Conservation (phyloP, 148 eudicot genomes). For the Cornus kousa region DNA sequence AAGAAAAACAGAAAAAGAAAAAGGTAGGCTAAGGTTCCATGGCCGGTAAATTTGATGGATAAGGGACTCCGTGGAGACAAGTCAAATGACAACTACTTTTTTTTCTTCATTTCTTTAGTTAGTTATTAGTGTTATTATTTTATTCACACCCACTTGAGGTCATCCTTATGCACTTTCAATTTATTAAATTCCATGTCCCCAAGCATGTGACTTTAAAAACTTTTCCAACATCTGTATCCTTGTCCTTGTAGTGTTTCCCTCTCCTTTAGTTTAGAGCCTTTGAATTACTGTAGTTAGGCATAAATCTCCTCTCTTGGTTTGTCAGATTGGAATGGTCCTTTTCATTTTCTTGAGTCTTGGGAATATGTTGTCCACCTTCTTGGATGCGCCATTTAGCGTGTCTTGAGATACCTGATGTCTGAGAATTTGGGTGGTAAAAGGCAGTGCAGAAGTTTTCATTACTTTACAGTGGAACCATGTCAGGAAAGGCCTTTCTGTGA, state of each 20-base stretch:
- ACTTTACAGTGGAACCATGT: neutral
- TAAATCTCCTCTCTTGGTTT: neutral
- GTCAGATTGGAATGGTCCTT: too few relatives aligned
- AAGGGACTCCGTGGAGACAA: too few relatives aligned
- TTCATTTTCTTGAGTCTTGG: too few relatives aligned
- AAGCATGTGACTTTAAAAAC: neutral
- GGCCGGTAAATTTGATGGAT: too few relatives aligned
- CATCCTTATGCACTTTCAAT: neutral
- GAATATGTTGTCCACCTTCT: too few relatives aligned
- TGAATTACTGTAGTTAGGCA: neutral
- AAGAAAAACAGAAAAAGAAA: too few relatives aligned
- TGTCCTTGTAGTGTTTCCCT: too few relatives aligned
- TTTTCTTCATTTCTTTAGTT: too few relatives aligned
- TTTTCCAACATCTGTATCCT: neutral
- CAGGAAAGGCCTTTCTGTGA: constrained; percentile 2
- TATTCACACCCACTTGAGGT: neutral
- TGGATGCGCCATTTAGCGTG: too few relatives aligned
- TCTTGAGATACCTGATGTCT: neutral
- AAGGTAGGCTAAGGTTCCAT: too few relatives aligned
- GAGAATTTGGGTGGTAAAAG: neutral
- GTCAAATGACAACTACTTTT: too few relatives aligned
- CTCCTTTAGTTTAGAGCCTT: too few relatives aligned
- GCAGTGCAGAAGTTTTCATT: neutral
- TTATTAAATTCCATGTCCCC: neutral
- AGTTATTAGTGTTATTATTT: neutral